Evolutionary conservation across 2,329 filamentous ascomycete species (phyloP), one percentile per base, ranked within the genome.

Genomic region (Pleurostoma richardsiae): DNA sequence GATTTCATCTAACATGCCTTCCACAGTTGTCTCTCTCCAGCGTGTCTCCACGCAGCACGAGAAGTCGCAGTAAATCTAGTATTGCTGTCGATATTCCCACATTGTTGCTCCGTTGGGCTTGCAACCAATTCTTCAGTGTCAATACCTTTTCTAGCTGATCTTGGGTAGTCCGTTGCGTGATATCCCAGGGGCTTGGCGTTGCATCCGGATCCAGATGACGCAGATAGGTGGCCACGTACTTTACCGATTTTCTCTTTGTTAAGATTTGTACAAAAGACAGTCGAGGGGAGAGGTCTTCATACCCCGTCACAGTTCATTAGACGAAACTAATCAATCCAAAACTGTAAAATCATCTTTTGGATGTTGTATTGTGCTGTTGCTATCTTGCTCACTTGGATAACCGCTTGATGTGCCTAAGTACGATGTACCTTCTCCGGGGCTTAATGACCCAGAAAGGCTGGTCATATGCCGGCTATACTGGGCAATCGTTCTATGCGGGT

Each of bases 1-100:
- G 19, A 19, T 2, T 19, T 19, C 2, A 19, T 19, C 79, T 86
- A 80, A 86, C 65, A 46, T 56, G 10, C 31, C 1, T 5, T 58
- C 64, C 49, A 53, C 60, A 90, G 88, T 94, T 66, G 88, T 95
- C 63, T 90, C 87, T 51, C 79, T 95, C 67, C 88, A 95, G 76
- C 87, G 90, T 70, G 88, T 94, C 56, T 92, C 89, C 46, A 94
- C 87, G 52, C 88, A 94, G 73, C 90, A 95, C 76, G 89, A 95
- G 77, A 92, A 91, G 79, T 87, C 83, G 57, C 76, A 83, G 69
- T 91, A 86, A 71, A 56, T 50, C 53, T 49, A 39, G 39, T 30
- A 29, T 30, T n/a, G 33, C 33, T 36, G 33, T 8, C 8, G 33
- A 8, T 8, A 36, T 36, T 36, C 33, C 8, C 8, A 8, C n/a